phyloP scores from a whole-genome alignment of 1,284 basidiomycete genomes.

The Xerocomus nothofagi region DNA sequence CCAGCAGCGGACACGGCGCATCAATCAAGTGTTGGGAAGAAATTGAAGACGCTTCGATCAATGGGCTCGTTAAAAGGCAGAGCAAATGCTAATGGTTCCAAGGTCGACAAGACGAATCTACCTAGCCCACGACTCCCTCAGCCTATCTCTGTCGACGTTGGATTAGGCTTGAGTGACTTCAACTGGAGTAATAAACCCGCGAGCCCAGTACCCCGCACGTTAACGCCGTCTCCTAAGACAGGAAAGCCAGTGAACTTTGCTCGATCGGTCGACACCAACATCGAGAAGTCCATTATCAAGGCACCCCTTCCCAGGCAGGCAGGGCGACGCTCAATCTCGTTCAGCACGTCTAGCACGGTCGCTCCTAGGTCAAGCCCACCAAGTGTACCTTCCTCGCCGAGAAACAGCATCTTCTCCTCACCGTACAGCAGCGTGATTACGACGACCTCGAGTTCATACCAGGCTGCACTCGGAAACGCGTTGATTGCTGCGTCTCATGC shows the following conservation, averaged over 20 bases:
- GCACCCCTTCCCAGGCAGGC: conserved; percentile 30
- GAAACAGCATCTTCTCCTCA: conserved; percentile 44
- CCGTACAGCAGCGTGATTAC: conserved; percentile 35
- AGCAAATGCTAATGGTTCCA: conserved; percentile 26
- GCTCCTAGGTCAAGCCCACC: conserved; percentile 41
- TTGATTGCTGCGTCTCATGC: conserved; percentile 93
- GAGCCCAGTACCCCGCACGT: conserved; percentile 24
- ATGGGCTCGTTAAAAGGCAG: conserved; percentile 75
- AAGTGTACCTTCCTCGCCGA: conserved; percentile 51
- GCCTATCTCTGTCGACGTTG: conserved; percentile 52
- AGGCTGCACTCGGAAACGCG: conserved; percentile 77
- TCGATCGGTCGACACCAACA: conserved; percentile 20
- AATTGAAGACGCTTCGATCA: conserved; percentile 70
- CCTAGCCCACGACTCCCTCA: conserved; percentile 54
- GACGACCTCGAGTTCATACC: conserved; percentile 48
- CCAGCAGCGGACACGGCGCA: conserved; percentile 39
- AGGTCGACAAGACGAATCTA: conserved; percentile 38
- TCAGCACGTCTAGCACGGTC: conserved; percentile 39
- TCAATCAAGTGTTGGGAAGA: conserved; percentile 44
- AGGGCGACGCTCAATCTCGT: conserved; percentile 68
- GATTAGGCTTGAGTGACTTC: conserved; percentile 58
- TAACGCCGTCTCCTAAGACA: conserved; percentile 23
- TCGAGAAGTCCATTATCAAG: conserved; percentile 25
- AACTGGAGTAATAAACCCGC: conserved; percentile 46
- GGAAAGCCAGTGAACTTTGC: conserved; percentile 17